Evolutionary conservation across 345 rosid genomes (phyloP), one percentile per base, ranked within the genome.

Genomic region (Syzygium oleosum): DNA sequence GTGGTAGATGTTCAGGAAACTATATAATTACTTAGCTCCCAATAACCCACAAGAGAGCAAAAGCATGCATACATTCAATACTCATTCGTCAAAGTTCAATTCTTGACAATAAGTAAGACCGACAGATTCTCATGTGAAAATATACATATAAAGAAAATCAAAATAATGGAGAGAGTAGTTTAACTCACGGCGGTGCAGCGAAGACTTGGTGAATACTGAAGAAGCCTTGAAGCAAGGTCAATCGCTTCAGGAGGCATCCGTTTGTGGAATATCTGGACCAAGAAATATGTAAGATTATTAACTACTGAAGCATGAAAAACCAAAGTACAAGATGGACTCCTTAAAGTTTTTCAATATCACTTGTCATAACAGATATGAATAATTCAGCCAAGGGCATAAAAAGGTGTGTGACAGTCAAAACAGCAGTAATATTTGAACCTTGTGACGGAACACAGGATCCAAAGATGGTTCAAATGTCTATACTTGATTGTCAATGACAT

Each of bases 201-300:
- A 61, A 95, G 94, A 77, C 96, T 95, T 2, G 98, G 98, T 68
- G 98, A 94, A 86, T 96, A 96, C 31, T 96, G 98, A 85, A 96
- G 94, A 85, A 96, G 95, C 88, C 98, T 92, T 52, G 98, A 96
- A 31, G 95, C 94, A 13, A 96, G 98, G 89, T 96, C 98, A 86
- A 96, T 93, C 46, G 98, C 98, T 93, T 96, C 98, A 41, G 98
- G 96, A 90, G 98, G 98, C 97, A 95, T 95, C 83, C 95, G 89
- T 88, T 95, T 95, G 89, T 94, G 96, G 90, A 96, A 96, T 88
- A 96, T 93, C 97, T 96, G 89, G 53, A 88, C 59, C 49, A 73
- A 73, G 87, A 86, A 58, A 87, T 27, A 61, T 9, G 13, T 38
- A 52, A 29, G 58, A 34, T 52, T 51, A 52, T 84, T 38, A 73